Percentiles rank a stretch among this genome's conserved stretches.
Evolutionary conservation across 2,329 filamentous ascomycete genomes (phyloP).

Genomic region (Simplicillium sp.): DNA sequence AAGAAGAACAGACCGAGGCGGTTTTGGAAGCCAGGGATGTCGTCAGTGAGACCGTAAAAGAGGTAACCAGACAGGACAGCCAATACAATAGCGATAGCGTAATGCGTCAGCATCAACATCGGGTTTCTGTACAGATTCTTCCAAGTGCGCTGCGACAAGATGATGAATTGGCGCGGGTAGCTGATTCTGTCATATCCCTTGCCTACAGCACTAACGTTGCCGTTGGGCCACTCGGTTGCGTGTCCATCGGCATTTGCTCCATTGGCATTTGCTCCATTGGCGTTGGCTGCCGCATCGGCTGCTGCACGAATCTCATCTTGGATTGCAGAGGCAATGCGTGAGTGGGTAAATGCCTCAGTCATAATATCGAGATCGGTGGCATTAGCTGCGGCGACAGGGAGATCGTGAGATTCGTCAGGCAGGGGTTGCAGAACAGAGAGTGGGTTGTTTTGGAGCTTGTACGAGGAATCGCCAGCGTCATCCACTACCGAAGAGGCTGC

Average conservation of each 20-base stretch:
- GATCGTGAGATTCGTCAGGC: slow-evolving; percentile 59
- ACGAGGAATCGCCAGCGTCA: slow-evolving; percentile 38
- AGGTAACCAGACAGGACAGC: slow-evolving; percentile 91
- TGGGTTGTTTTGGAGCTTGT: slow-evolving; percentile 39
- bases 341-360: slow-evolving; percentile 65
- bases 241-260: slow-evolving; percentile 32
- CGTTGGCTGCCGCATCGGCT: slow-evolving; percentile 51
- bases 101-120: slow-evolving; percentile 96
- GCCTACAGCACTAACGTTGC: slow-evolving; percentile 51
- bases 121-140: slow-evolving; percentile 96
- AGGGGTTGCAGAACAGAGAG: slow-evolving; percentile 40
- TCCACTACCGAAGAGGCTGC: slow-evolving; percentile 51
- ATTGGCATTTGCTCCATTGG: slow-evolving; percentile 55
- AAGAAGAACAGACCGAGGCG: slow-evolving; percentile 96
- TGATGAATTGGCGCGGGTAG: slow-evolving; percentile 72
- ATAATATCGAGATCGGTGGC: slow-evolving; percentile 76
- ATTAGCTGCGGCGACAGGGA: slow-evolving; percentile 48
- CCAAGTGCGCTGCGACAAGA: slow-evolving; percentile 87
- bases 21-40: slow-evolving; percentile 97
- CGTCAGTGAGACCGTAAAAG: slow-evolving; percentile 92
- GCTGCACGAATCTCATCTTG: slow-evolving; percentile 71
- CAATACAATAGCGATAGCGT: slow-evolving; percentile 89
- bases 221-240: slow-evolving; percentile 33
- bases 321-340: slow-evolving; percentile 65
- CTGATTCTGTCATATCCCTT: slow-evolving; percentile 77